Evolutionary conservation across 306 rosid species (phyloP).

Genomic region (Cucurbita argyrosperma): DNA sequence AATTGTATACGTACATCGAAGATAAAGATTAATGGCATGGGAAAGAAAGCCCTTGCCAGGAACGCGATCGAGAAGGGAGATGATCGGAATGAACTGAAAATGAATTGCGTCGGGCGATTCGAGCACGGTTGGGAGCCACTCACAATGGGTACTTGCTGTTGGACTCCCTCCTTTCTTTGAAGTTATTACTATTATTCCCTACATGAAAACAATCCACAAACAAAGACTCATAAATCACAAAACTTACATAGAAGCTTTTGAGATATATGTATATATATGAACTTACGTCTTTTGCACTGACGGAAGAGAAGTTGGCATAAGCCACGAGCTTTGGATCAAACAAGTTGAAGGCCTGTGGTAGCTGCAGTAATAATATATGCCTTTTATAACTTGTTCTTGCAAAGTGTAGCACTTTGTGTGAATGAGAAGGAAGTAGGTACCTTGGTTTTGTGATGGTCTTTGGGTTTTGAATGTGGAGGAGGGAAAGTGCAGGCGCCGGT

Average conservation of each 20-base stretch:
- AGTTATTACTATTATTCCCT: conserved; percentile 74
- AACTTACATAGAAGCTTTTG: not conserved
- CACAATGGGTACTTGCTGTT: conserved; percentile 40
- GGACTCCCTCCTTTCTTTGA: conserved; percentile 69
- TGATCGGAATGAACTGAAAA: conserved; percentile 58
- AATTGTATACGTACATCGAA: conserved; percentile 46
- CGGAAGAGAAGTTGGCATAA: conserved; percentile 28
- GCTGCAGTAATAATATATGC: conserved; percentile 17
- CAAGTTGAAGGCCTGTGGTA: conserved; percentile 61
- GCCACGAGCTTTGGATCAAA: conserved; percentile 43
- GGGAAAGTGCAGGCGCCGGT: conserved; percentile 66
- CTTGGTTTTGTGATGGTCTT: conserved; percentile 50
- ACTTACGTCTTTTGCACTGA: conserved; percentile 66
- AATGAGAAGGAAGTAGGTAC: conserved; percentile 5
- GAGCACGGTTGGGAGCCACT: conserved; percentile 72
- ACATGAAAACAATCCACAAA: conserved; percentile 5
- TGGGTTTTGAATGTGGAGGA: conserved; percentile 28
- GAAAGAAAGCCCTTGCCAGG: conserved; percentile 76
- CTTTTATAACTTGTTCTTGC: no score
- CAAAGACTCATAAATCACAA: not conserved
- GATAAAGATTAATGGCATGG: conserved; percentile 89
- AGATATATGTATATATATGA: not conserved
- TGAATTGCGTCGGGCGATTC: conserved; percentile 50
- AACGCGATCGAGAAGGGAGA: conserved; percentile 65
- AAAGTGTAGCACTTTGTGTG: no score